These are phyloP conservation scores for Scytalidium lignicola DNA, from an alignment of 2,329 filamentous ascomycete genomes.

Conservation along the genomic window DNA sequence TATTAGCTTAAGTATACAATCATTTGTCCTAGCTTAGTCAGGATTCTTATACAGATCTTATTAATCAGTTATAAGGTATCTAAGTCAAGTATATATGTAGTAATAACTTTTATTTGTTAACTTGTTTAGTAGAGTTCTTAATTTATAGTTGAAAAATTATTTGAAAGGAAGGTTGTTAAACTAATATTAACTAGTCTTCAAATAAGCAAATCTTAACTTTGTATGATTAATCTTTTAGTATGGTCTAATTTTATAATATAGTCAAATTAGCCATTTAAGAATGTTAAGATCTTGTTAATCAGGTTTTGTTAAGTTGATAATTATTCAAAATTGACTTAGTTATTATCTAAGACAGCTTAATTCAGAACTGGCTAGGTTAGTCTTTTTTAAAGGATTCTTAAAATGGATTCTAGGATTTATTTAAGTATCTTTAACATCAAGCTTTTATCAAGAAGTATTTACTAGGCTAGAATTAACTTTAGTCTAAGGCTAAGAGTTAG, in stretches of 20 bases:
- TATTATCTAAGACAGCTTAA: neutral
- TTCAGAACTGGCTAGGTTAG: neutral
- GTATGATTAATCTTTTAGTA: neutral
- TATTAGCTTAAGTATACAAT: neutral
- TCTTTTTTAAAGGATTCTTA: neutral
- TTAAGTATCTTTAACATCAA: neutral
- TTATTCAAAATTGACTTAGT: neutral
- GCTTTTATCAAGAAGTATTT: too few species aligned
- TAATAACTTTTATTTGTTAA: neutral
- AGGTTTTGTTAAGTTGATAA: neutral
- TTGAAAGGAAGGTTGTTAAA: neutral
- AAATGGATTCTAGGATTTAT: neutral
- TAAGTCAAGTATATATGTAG: neutral
- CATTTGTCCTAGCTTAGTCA: neutral
- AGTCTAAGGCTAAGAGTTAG: too few species aligned
- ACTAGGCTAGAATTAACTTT: too few species aligned
- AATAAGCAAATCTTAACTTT: neutral
- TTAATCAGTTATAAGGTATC: neutral
- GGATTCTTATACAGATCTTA: neutral
- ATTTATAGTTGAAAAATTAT: neutral
- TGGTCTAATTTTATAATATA: neutral
- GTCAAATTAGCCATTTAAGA: neutral
- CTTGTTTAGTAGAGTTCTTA: neutral
- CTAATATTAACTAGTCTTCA: neutral
- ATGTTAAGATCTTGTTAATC: neutral